Percentiles rank a stretch among this genome's conserved stretches.
phyloP scores from a whole-genome alignment of 192 early-diverging fungal genomes.

The Rhizoclosmatium sp. region DNA sequence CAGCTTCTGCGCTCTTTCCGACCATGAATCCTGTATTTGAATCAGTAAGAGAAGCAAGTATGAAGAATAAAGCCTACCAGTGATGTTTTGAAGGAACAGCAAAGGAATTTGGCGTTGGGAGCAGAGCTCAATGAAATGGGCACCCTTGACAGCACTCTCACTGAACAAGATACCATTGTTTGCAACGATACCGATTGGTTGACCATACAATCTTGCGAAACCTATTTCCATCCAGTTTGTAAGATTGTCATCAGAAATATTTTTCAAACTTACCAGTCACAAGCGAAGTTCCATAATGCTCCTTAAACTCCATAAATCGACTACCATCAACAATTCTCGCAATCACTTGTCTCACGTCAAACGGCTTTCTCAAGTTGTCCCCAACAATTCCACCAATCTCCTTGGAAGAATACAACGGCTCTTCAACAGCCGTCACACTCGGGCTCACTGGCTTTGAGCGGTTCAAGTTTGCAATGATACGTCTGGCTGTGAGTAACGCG shows the following conservation, averaged over 20 bases:
- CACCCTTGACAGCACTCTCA: slow-evolving; percentile 92
- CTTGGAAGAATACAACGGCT: slow-evolving; percentile 79
- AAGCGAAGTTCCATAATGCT: slow-evolving; percentile 86
- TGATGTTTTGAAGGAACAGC: slow-evolving; percentile 94
- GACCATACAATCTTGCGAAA: slow-evolving; percentile 89
- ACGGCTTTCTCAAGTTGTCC: slow-evolving; percentile 86
- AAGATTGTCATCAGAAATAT: neutral
- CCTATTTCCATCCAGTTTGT: slow-evolving; percentile 45
- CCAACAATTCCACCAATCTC: slow-evolving; percentile 96
- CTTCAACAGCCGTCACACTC: slow-evolving; percentile 63
- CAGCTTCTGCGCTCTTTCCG: slow-evolving; percentile 89
- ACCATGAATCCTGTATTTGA: slow-evolving; percentile 84
- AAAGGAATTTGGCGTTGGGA: slow-evolving; percentile 87
- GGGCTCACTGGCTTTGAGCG: slow-evolving; percentile 68
- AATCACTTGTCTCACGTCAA: slow-evolving; percentile 92
- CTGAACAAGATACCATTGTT: slow-evolving; percentile 97
- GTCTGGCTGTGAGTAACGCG: slow-evolving; percentile 82
- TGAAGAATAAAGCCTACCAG: slow-evolving; percentile 33
- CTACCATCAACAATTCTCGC: slow-evolving; percentile 94
- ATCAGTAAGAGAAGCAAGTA: neutral
- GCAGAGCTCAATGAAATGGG: slow-evolving; percentile 95
- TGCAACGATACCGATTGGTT: slow-evolving; percentile 91
- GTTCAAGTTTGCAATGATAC: slow-evolving; percentile 88
- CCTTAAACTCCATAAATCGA: slow-evolving; percentile 92
- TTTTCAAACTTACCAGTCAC: slow-evolving; percentile 68